A percentile compares a stretch with the other conserved stretches of the same genome.
phyloP scores from a whole-genome alignment of 2,329 filamentous ascomycete species.

The Coniochaeta prunicola region DNA sequence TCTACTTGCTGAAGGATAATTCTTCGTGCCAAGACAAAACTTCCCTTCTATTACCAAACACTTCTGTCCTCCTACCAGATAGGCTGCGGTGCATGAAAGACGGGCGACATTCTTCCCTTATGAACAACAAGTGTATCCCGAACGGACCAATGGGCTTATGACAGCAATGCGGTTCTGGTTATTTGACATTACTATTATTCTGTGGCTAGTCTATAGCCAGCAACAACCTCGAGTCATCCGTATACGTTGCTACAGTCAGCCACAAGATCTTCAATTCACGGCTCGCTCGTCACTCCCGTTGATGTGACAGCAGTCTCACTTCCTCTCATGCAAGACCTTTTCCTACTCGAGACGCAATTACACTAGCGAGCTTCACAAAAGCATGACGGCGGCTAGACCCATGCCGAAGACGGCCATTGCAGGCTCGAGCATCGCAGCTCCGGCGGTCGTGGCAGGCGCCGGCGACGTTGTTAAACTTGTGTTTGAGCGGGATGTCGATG shows the following conservation, averaged over 20 bases:
- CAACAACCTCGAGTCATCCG: background rate
- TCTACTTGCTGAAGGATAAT: constrained; percentile 3
- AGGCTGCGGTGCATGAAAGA: constrained; percentile 4
- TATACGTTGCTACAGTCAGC: background rate
- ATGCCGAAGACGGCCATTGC: background rate
- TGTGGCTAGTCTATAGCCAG: background rate
- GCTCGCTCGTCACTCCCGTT: background rate
- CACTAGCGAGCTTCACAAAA: background rate
- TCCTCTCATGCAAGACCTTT: background rate
- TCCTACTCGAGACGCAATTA: background rate
- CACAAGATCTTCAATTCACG: background rate
- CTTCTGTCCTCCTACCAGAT: background rate
- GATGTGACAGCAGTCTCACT: background rate
- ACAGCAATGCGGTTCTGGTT: background rate
- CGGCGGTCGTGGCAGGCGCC: background rate
- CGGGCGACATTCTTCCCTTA: background rate
- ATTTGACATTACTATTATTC: background rate
- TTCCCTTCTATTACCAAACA: constrained; percentile 4
- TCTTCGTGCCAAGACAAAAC: constrained; percentile 3
- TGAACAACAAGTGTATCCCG: background rate
- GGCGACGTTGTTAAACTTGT: background rate
- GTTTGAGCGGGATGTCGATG: background rate
- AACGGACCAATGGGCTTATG: background rate
- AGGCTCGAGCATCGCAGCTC: background rate
- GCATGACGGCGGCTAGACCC: background rate